Base-by-base conservation (phyloP, 208 protist genomes). In the Tritrichomonas musculus region DNA sequence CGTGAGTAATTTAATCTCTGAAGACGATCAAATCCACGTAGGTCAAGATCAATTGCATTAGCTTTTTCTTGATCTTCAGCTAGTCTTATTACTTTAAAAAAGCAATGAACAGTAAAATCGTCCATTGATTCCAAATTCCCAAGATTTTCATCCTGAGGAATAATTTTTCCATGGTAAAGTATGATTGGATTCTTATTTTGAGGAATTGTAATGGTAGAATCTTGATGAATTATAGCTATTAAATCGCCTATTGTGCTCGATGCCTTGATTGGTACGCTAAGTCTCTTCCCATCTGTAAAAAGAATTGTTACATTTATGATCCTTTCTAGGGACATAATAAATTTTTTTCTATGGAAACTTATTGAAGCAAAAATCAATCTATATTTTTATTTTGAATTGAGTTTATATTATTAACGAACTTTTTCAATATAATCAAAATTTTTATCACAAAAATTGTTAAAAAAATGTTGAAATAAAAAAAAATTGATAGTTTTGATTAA, bases 31-130 rank as follows among this genome's bases (percentile, higher is more conserved):
- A 88, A 88, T 9, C 77, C 77, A 53, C 77, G 8, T 39, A 88
- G 47, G 39, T 88, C 77, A 27, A 33, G 33, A n/a, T n/a, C n/a
- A n/a, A n/a, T n/a, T n/a, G n/a, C n/a, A 39, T 53, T 39, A 33
- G 39, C 27, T 27, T 14, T 9, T 60, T 88, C 27, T 57, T 88
- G 41, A 39, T 53, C 17, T 57, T 88, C 30, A 4, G 77, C 41
- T 27, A 39, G 13, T 25, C 49, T 82, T 5, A 39, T 30, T 9
- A 47, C 73, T 25, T 82, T 82, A 27, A 39, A 88, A 39, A 88
- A 88, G 14, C 41, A 25, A 53, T 88, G 77, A 39, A 88, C 27
- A 39, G 77, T 88, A 88, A 88, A 88, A 27, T 88, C 77, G 4
- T 33, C 47, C 41, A 60, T 57, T 57, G 77, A 39, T 11, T 88